Evolutionary conservation across 768 basidiomycete genomes (phyloP), one percentile per base, ranked within the genome.

Genomic region (Boletus fagicola): DNA sequence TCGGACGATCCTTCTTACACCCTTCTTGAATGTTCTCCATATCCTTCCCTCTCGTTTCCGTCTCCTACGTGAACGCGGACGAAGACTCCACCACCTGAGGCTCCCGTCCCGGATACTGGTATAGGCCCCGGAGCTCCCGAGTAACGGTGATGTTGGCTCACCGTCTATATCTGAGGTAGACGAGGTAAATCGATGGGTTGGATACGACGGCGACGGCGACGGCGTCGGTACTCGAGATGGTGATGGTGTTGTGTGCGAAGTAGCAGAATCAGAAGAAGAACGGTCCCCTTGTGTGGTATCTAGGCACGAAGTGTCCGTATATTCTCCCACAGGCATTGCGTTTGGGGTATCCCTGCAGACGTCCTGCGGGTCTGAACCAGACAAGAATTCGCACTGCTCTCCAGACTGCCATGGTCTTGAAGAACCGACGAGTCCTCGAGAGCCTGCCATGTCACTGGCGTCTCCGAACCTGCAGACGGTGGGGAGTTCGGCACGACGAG

Each of bases 141-240:
- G 63, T 51, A 74, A 75, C 38, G 83, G 77, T 50, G 81, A 75
- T 39, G 72, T 74, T 46, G 80, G 77, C 64, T 88, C 88, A 61
- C 77, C 81, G 56, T 89, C 88, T 4, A 79, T 79, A 62, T 88
- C 86, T 24, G 83, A 85, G 18, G 76, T 72, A 63, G 80, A 83
- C 33, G 82, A 80, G 7, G 83, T 82, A 36, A 82, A 74, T 22
- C 74, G 74, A 57, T 75, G 73, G 12, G 77, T 75, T 38, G 80
- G 70, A 65, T 80, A 78, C 62, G 82, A 82, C 51, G 80, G 78
- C 38, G 82, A 82, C 51, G 80, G 78, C 38, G 83, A 81, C 8
- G 87, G 88, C 0, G 88, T 88, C 15, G 77, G 64, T 13, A 82
- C 75, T 49, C 86, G 83, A 10, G 88, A 87, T n/a, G 80, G 81